A percentile compares a stretch with the other conserved stretches of the same genome.
These are phyloP conservation scores for Ogataea trehaloabstinens DNA, from an alignment of 805 yeast genomes.

Conservation along the genomic window DNA sequence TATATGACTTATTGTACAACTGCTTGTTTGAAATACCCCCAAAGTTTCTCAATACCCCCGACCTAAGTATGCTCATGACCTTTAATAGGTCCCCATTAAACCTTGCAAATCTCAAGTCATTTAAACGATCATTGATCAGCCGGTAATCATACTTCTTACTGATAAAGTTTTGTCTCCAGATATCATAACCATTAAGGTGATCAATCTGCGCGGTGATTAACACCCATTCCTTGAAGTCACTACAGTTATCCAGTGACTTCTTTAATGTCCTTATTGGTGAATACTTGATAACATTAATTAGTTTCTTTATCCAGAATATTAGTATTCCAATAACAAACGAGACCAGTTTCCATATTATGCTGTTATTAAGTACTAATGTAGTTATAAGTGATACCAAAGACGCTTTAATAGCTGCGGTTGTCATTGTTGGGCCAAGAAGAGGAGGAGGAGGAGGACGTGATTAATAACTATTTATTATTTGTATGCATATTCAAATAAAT, in stretches of 20 bases:
- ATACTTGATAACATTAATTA: conserved; percentile 13
- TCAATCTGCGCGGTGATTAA: conserved; percentile 48
- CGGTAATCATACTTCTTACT: conserved; percentile 81
- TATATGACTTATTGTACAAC: conserved; percentile 74
- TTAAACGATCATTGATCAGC: conserved; percentile 71
- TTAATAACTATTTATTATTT: too few species aligned
- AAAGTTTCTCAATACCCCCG: conserved; percentile 84
- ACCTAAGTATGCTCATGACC: conserved; percentile 66
- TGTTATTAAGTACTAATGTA: conserved; percentile 17
- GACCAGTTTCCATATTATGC: conserved; percentile 24
- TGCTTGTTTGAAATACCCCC: conserved; percentile 84
- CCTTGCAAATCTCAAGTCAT: conserved; percentile 60
- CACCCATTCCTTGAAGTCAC: conserved; percentile 71
- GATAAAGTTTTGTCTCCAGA: conserved; percentile 81
- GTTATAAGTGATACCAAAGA: too few species aligned
- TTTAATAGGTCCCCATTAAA: conserved; percentile 52
- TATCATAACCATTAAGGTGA: conserved; percentile 49
- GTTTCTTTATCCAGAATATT: conserved; percentile 44
- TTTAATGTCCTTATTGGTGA: conserved; percentile 22
- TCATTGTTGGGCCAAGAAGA: too few species aligned
- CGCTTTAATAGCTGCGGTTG: too few species aligned
- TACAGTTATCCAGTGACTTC: conserved; percentile 39
- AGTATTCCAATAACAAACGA: conserved; percentile 42
- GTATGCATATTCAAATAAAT: too few species aligned
- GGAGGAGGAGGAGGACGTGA: too few species aligned